phyloP scores from a whole-genome alignment of 106 monocot species.

The Dendrobium nobile region DNA sequence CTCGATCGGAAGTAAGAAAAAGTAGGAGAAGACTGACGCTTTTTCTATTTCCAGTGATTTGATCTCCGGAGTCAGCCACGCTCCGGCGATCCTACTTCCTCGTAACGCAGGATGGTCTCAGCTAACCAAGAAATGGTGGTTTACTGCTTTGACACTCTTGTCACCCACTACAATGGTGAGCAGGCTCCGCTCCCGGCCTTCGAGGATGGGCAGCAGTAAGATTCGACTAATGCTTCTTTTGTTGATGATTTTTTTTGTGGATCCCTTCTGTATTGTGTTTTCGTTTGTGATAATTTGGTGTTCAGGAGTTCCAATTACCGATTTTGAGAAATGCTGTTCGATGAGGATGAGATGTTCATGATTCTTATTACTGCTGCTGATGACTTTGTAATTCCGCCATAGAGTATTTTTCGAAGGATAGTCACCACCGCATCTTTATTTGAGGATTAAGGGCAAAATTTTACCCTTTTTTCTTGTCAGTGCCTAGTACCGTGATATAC shows the following conservation, averaged over 20 bases:
- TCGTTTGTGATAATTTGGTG: background rate
- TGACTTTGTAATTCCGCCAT: background rate
- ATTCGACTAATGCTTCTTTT: background rate
- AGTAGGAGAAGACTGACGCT: background rate
- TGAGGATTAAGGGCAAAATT: background rate
- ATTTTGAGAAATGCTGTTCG: background rate
- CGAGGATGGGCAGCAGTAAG: conserved; percentile 78
- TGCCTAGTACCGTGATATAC: background rate
- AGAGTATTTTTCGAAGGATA: background rate
- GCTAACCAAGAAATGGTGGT: conserved; percentile 91
- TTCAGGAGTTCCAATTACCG: background rate
- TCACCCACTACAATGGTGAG: conserved; percentile 85
- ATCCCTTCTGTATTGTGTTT: background rate
- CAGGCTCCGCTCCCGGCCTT: conserved; percentile 70
- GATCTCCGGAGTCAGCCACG: background rate
- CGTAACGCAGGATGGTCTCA: conserved; percentile 50
- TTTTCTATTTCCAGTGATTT: background rate
- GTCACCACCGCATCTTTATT: background rate
- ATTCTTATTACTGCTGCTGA: background rate
- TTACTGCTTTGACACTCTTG: conserved; percentile 94
- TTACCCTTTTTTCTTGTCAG: background rate
- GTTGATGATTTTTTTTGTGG: background rate
- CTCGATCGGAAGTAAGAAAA: background rate
- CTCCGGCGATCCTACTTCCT: conserved; percentile 7
- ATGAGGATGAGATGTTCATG: background rate